Evolutionary conservation across 169 alveolate species (phyloP).

Genomic region (Eimeria nieschulzi): DNA sequence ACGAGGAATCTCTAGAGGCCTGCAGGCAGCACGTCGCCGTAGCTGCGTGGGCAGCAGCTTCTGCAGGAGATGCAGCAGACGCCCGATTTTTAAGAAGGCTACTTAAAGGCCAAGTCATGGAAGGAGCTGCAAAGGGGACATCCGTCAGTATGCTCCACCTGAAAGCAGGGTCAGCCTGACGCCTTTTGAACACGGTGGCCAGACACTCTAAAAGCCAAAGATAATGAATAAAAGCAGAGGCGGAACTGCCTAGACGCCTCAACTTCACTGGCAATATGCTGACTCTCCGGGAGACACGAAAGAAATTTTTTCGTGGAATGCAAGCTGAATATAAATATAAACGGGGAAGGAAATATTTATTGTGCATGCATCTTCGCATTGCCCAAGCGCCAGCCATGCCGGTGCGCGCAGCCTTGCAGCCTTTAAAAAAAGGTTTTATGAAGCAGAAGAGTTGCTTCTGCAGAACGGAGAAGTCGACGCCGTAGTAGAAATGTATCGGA

Average conservation of each 20-base stretch:
- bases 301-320: too few relatives aligned
- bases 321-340: too few relatives aligned
- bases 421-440: neutral
- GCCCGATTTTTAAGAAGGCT: neutral
- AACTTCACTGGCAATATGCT: too few relatives aligned
- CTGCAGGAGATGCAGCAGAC: slow-evolving; percentile 2
- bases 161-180: neutral
- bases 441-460: slow-evolving; percentile 6
- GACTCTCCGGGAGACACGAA: too few relatives aligned
- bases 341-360: too few relatives aligned
- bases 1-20: neutral
- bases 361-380: too few relatives aligned
- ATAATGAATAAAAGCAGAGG: too few relatives aligned
- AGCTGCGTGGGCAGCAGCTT: neutral
- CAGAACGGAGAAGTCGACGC: neutral
- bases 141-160: neutral
- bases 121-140: neutral
- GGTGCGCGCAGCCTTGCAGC: slow-evolving; percentile 8
- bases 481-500: neutral
- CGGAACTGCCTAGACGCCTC: too few relatives aligned
- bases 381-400: too few relatives aligned
- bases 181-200: too few relatives aligned
- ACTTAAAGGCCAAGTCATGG: neutral
- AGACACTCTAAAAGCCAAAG: too few relatives aligned
- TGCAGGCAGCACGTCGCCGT: neutral